A percentile compares a stretch with the other conserved stretches of the same genome.
These are phyloP conservation scores for Sistotremastrum niveocremeum DNA, from an alignment of 768 basidiomycete species.

Conservation along the genomic window DNA sequence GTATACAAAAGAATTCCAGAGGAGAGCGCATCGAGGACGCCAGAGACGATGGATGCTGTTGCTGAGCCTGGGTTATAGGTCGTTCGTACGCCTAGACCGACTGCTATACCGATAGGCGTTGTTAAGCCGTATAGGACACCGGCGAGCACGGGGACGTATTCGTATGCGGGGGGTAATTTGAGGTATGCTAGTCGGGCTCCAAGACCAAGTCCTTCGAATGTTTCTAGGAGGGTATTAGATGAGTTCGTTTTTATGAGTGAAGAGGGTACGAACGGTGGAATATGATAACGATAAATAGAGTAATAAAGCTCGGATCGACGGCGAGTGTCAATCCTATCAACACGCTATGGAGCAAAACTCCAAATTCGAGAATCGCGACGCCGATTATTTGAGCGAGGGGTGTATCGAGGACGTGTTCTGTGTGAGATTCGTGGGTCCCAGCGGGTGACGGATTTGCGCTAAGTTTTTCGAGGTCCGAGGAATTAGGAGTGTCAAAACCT, in stretches of 20 bases:
- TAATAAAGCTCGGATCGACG: conserved; percentile 64
- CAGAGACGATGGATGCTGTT: conserved; percentile 70
- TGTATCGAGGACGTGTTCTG: conserved; percentile 22
- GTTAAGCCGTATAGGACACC: conserved; percentile 60
- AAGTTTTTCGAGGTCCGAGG: neutral
- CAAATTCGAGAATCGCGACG: conserved; percentile 87
- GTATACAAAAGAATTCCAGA: conserved; percentile 84
- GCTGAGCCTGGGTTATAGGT: conserved; percentile 74
- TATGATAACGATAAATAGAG: conserved; percentile 79
- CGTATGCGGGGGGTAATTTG: conserved; percentile 38
- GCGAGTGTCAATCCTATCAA: conserved; percentile 86
- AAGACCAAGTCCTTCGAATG: conserved; percentile 87
- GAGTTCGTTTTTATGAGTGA: too few relatives aligned
- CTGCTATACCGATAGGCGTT: conserved; percentile 82
- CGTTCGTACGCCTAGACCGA: conserved; percentile 61
- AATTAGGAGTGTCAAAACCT: too few relatives aligned
- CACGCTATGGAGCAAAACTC: conserved; percentile 71
- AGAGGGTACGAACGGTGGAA: conserved; percentile 66
- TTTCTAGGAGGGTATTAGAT: conserved; percentile 35
- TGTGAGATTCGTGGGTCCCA: conserved; percentile 12
- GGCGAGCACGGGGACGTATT: conserved; percentile 42
- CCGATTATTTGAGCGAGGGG: conserved; percentile 66
- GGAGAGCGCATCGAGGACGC: conserved; percentile 72
- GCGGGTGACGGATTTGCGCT: too few relatives aligned
- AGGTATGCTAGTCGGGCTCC: conserved; percentile 82